Evolutionary conservation across 75 land plant species (phyloP), one percentile per base, ranked within the genome.

Genomic region (Ceratopteris richardii): DNA sequence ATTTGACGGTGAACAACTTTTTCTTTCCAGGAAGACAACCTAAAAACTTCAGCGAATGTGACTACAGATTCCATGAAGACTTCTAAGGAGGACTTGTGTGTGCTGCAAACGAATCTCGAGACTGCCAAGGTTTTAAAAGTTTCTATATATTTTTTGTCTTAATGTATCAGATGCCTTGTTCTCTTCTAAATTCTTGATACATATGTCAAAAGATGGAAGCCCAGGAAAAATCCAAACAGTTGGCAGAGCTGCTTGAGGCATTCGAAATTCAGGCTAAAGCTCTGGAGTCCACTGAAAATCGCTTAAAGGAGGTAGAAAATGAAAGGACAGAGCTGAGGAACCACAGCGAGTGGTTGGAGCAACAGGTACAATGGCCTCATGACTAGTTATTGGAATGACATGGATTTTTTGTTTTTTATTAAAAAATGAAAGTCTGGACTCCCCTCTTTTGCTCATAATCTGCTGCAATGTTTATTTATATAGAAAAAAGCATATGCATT

Each of bases 321-420:
- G 61, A 57, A 37, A 64, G 30, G 21, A 33, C 58, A 41, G 73
- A 70, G 7, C 13, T 64, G 2, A 29, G 37, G n/a, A 29, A 54
- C n/a, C 68, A 56, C 26, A 56, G 44, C 40, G 61, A 63, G 40
- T 25, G 58, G 42, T 41, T 70, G 28, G 67, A 70, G 50, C 73
- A 64, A 25, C 67, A 70, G 73, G 73, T 70, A 44, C 27, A 21
- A 9, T 10, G 14, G 42, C 14, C 13, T 14, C 9, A 40, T 40
- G 42, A 9, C 14, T 40, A 10, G 42, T 9, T 14, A 10, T 40
- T 14, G 42, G 42, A 40, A 9, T 40, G 42, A 9, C 9, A 40
- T 40, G 42, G 13, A 40, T 40, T 9, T 40, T 10, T 40, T 40
- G 14, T 40, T 9, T 40, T 40, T 14, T 40, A 14, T 40, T 40